Evolutionary conservation across 805 yeast species (phyloP).

Genomic region (Helenozyma baotianmanensis): DNA sequence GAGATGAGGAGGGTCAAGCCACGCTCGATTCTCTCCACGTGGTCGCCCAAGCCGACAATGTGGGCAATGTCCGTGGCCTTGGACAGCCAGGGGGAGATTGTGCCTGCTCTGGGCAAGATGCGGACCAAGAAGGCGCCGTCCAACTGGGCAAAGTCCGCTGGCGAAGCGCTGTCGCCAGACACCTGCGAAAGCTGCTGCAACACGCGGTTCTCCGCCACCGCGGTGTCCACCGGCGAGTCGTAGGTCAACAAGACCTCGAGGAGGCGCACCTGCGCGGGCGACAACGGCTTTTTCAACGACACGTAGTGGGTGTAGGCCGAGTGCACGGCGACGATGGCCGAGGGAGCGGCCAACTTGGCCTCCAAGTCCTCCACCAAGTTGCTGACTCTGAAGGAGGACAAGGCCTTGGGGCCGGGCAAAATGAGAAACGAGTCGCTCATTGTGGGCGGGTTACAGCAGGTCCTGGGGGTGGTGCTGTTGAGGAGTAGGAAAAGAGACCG

Average conservation of each 20-base stretch:
- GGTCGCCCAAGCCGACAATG: constrained; percentile 74
- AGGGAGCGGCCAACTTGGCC: constrained; percentile 54
- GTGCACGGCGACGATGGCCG: constrained; percentile 64
- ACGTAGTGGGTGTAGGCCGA: constrained; percentile 81
- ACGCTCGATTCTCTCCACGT: constrained; percentile 83
- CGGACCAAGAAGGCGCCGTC: constrained; percentile 52
- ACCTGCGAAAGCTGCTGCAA: constrained; percentile 31
- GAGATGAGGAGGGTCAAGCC: constrained; percentile 70
- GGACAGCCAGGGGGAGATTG: constrained; percentile 98
- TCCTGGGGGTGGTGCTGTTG: neutral
- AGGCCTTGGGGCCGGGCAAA: constrained; percentile 85
- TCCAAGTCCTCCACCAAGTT: constrained; percentile 70
- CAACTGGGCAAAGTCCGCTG: constrained; percentile 9
- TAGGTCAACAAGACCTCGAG: constrained; percentile 66
- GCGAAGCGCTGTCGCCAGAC: constrained; percentile 22
- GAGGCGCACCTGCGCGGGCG: constrained; percentile 41
- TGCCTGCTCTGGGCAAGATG: constrained; percentile 88
- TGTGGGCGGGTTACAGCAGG: neutral
- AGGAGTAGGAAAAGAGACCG: constrained; percentile 1
- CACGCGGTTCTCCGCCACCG: constrained; percentile 40
- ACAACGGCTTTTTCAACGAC: constrained; percentile 43
- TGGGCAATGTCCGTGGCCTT: constrained; percentile 93
- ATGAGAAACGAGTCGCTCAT: constrained; percentile 28
- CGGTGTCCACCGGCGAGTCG: constrained; percentile 58
- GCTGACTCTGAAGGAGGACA: constrained; percentile 80